Percentiles rank a stretch among this genome's conserved stretches.
Conservation (phyloP, 805 yeast genomes). For the Candida maris region DNA sequence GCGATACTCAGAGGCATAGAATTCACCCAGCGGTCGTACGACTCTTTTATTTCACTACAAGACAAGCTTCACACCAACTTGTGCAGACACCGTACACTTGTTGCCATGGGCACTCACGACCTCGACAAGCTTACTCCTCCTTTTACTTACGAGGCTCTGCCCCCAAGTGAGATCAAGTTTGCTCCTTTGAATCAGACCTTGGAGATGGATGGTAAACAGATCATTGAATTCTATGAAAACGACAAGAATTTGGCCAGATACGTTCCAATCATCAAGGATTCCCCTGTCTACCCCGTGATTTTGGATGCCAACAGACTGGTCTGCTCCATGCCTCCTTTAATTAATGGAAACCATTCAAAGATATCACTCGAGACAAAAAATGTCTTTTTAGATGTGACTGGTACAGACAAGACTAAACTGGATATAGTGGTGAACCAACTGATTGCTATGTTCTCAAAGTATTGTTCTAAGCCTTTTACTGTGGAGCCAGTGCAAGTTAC, state of each 20-base stretch:
- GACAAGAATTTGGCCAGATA: slow-evolving; percentile 89
- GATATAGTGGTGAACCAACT: slow-evolving; percentile 89
- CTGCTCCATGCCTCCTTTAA: slow-evolving; percentile 94
- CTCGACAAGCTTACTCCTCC: slow-evolving; percentile 70
- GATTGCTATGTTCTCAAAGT: slow-evolving; percentile 93
- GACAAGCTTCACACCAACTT: slow-evolving; percentile 93
- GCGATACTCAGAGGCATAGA: slow-evolving; percentile 85
- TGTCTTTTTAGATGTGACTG: slow-evolving; percentile 90
- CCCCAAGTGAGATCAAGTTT: slow-evolving; percentile 73
- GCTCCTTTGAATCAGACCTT: slow-evolving; percentile 70
- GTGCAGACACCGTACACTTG: slow-evolving; percentile 95
- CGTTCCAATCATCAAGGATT: slow-evolving; percentile 81
- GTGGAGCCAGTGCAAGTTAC: slow-evolving; percentile 87
- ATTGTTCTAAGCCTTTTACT: slow-evolving; percentile 75
- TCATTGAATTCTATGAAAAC: slow-evolving; percentile 86
- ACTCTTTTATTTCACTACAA: slow-evolving; percentile 92
- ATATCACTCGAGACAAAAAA: slow-evolving; percentile 80
- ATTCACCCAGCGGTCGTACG: slow-evolving; percentile 82
- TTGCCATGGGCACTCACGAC: slow-evolving; percentile 98
- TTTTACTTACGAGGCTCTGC: slow-evolving; percentile 80
- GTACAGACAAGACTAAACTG: slow-evolving; percentile 90
- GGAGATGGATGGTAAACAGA: slow-evolving; percentile 66
- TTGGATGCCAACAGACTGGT: slow-evolving; percentile 72
- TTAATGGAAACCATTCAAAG: slow-evolving; percentile 88
- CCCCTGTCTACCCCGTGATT: slow-evolving; percentile 88